Percentiles rank a stretch among this genome's conserved stretches.
phyloP scores from a whole-genome alignment of 2,329 filamentous ascomycete species.

The Microthyrium microscopicum region DNA sequence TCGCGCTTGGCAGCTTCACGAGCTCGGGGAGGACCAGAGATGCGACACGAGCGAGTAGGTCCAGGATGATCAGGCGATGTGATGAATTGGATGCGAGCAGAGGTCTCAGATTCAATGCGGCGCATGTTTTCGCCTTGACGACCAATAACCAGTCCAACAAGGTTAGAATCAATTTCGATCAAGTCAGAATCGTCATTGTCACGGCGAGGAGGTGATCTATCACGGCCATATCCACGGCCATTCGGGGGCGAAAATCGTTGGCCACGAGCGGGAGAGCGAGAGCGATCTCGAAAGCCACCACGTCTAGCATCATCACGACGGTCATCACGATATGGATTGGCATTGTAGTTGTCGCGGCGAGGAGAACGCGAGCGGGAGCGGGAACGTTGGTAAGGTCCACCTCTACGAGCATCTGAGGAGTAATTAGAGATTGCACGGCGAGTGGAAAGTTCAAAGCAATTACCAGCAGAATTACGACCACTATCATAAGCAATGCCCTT shows the following conservation, averaged over 20 bases:
- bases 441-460: constrained; percentile 18
- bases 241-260: too few relatives aligned
- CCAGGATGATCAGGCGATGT: constrained; percentile 56
- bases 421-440: neutral
- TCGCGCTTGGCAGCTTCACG: constrained; percentile 65
- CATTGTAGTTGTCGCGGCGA: constrained; percentile 55
- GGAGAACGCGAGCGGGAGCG: constrained; percentile 48
- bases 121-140: constrained; percentile 78
- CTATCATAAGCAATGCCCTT: constrained; percentile 40
- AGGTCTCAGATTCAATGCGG: constrained; percentile 67
- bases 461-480: constrained; percentile 11
- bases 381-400: constrained; percentile 15
- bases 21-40: constrained; percentile 55
- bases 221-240: constrained; percentile 40
- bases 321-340: constrained; percentile 74
- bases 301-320: constrained; percentile 51
- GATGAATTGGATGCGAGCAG: constrained; percentile 75
- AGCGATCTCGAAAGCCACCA: constrained; percentile 47
- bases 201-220: constrained; percentile 37
- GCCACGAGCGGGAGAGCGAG: constrained; percentile 45
- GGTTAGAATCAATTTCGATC: constrained; percentile 69
- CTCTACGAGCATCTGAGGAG: constrained; percentile 27
- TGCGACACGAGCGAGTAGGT: constrained; percentile 67
- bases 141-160: constrained; percentile 82
- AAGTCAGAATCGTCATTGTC: constrained; percentile 60